Conservation (phyloP, 2,329 filamentous ascomycete genomes). For the Colletotrichum filicis region DNA sequence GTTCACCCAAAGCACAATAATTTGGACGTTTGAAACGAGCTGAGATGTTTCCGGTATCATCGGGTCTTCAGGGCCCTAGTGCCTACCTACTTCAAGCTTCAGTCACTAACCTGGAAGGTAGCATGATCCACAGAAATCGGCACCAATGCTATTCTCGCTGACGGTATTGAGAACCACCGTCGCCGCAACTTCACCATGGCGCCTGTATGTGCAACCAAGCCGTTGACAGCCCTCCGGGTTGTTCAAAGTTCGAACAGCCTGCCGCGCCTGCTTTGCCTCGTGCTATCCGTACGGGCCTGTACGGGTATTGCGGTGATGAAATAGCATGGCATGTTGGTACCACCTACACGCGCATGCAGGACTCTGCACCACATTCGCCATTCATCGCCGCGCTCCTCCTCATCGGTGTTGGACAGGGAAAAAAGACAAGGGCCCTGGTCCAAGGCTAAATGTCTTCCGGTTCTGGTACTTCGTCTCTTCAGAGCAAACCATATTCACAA, state of each 20-base stretch:
- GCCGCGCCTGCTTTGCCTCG: slow-evolving; percentile 4
- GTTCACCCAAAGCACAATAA: not conserved
- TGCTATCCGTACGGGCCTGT: slow-evolving; percentile 10
- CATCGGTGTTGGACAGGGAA: slow-evolving; percentile 15
- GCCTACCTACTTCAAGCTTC: no score
- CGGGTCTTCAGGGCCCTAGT: not conserved
- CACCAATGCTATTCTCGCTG: not conserved
- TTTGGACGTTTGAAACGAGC: slow-evolving; percentile 16
- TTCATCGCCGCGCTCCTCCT: slow-evolving; percentile 15
- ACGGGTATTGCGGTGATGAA: not conserved
- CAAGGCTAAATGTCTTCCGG: not conserved
- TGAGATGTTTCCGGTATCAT: not conserved
- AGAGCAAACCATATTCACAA: slow-evolving; percentile 3
- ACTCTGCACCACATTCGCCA: slow-evolving; percentile 17
- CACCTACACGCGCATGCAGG: slow-evolving; percentile 24
- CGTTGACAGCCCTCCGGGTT: slow-evolving; percentile 8
- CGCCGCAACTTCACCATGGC: not conserved
- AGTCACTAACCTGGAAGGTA: no score
- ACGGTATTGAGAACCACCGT: not conserved
- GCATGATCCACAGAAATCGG: not conserved
- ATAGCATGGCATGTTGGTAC: slow-evolving; percentile 13
- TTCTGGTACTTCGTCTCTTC: not conserved
- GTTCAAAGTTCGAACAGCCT: not conserved
- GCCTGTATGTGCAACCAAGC: not conserved
- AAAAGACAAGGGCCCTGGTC: slow-evolving; percentile 5